These are phyloP conservation scores for Flaveria ramosissima DNA, from an alignment of 129 eudicot species.

Conservation along the genomic window DNA sequence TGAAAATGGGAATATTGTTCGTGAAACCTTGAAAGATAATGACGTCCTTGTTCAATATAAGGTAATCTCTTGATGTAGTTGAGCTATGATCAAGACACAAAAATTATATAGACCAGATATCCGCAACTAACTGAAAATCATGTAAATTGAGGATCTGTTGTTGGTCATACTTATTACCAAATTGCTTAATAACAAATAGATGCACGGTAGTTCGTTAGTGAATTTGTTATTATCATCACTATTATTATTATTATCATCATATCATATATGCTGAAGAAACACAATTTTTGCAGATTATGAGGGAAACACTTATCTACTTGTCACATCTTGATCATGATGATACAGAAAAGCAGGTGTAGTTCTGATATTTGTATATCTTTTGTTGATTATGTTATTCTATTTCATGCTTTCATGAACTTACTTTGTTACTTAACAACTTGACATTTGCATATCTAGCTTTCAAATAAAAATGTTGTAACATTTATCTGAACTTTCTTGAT, in stretches of 20 bases:
- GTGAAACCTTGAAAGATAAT: constrained; percentile 98
- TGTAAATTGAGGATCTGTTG: background rate
- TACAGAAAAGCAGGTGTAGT: constrained; percentile 92
- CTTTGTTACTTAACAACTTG: background rate
- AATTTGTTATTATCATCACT: background rate
- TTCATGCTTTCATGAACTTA: background rate
- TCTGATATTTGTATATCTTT: constrained; percentile 14
- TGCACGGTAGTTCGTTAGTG: background rate
- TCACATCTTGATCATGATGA: constrained; percentile 98
- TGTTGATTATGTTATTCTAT: background rate
- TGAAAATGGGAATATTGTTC: constrained; percentile 99
- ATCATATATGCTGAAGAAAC: constrained; percentile 19
- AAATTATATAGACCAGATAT: constrained; percentile 1
- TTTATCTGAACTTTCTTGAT: background rate
- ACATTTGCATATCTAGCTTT: background rate
- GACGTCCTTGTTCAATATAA: constrained; percentile 98
- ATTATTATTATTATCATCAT: background rate
- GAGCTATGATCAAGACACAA: background rate
- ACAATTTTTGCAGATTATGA: constrained; percentile 73
- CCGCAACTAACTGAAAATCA: background rate
- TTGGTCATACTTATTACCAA: background rate
- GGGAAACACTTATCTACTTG: constrained; percentile 91
- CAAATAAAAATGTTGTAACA: background rate
- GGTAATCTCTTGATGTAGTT: constrained; percentile 44
- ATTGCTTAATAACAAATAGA: background rate